Evolutionary conservation across 768 basidiomycete species (phyloP).

Genomic region (Hygrophoropsis aurantiaca): DNA sequence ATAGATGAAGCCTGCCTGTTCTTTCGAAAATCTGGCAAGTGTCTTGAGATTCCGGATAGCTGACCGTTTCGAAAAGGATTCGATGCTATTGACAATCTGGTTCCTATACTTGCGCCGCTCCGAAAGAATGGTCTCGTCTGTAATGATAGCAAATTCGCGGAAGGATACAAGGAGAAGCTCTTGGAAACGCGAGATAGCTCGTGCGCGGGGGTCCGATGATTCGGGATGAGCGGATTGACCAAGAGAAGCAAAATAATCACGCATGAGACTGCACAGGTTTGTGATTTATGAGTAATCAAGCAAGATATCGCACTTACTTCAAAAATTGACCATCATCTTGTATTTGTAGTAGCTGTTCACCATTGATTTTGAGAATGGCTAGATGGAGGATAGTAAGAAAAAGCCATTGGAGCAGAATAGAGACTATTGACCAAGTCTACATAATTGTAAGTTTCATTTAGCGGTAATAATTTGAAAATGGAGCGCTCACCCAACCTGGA

Average conservation of each 20-base stretch:
- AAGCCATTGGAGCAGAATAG: background rate
- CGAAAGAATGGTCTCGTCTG: constrained; percentile 86
- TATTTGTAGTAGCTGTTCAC: constrained; percentile 85
- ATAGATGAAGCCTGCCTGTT: constrained; percentile 87
- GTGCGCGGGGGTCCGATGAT: constrained; percentile 82
- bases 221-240: constrained; percentile 93
- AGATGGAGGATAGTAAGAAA: constrained; percentile 15
- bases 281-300: background rate
- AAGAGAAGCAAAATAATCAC: constrained; percentile 90
- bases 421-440: constrained; percentile 53
- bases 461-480: background rate
- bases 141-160: constrained; percentile 95
- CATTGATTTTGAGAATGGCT: constrained; percentile 98
- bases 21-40: constrained; percentile 80
- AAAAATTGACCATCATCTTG: constrained; percentile 98
- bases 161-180: constrained; percentile 96
- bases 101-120: constrained; percentile 85
- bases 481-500: constrained; percentile 88
- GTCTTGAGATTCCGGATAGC: constrained; percentile 84
- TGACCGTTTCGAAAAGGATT: constrained; percentile 90
- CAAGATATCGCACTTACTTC: constrained; percentile 53
- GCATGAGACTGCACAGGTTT: constrained; percentile 68
- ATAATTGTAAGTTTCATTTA: constrained; percentile 10
- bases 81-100: constrained; percentile 90
- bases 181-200: constrained; percentile 96